A percentile compares a stretch with the other conserved stretches of the same genome.
Conservation (phyloP, 2,329 filamentous ascomycete species). For the Aspergillus nomiae region DNA sequence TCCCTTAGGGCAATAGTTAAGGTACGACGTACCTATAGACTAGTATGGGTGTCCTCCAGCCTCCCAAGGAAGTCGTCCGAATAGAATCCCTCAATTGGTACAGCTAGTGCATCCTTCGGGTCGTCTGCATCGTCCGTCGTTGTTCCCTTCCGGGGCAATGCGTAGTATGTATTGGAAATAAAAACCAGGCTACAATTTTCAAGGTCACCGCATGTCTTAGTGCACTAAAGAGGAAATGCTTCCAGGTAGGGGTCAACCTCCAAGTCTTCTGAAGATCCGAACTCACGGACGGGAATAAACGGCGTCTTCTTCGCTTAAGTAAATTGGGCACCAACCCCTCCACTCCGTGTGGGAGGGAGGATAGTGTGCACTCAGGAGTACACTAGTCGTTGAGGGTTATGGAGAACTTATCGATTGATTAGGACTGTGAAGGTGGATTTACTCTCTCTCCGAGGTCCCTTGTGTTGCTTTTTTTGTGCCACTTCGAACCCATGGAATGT, state of each 20-base stretch:
- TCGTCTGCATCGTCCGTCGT: not conserved
- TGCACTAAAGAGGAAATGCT: not conserved
- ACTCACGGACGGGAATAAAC: constrained; percentile 19
- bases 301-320: constrained; percentile 20
- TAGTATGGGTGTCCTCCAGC: not conserved
- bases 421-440: not conserved
- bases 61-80: not conserved
- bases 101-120: not conserved
- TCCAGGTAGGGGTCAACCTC: not conserved
- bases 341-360: constrained; percentile 13
- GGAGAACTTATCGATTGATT: not conserved
- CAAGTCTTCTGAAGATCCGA: not conserved
- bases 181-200: not conserved
- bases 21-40: not conserved
- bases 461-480: not conserved
- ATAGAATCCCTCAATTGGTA: not conserved
- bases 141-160: not conserved
- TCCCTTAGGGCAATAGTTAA: not conserved
- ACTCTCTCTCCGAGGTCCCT: not conserved
- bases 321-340: constrained; percentile 26
- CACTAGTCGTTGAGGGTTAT: not conserved
- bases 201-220: not conserved
- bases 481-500: not conserved
- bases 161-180: not conserved
- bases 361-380: not conserved